These are phyloP conservation scores for Bisporella sp. DNA, from an alignment of 2,329 filamentous ascomycete species.

Conservation along the genomic window DNA sequence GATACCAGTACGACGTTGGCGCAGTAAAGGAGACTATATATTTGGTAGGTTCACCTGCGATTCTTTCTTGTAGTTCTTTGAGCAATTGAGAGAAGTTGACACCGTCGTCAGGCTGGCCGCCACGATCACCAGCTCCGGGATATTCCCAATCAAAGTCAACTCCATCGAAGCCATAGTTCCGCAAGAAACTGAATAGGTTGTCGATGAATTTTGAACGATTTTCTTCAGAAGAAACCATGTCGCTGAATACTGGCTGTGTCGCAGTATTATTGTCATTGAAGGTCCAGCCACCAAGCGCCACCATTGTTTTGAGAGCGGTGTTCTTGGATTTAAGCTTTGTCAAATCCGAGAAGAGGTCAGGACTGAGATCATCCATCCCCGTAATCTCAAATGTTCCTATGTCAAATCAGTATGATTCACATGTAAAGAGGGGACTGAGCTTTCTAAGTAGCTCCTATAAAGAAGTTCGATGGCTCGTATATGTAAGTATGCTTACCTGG, in stretches of 20 bases:
- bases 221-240: slow-evolving; percentile 25
- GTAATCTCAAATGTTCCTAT: slow-evolving; percentile 24
- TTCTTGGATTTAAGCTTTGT: not conserved
- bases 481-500: slow-evolving; percentile 17
- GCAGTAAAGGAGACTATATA: slow-evolving; percentile 34
- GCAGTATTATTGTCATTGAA: slow-evolving; percentile 4
- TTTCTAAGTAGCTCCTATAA: not conserved
- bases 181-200: slow-evolving; percentile 32
- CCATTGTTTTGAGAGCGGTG: not conserved
- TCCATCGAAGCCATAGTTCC: slow-evolving; percentile 36
- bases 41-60: not conserved
- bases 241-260: slow-evolving; percentile 1
- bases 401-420: slow-evolving; percentile 23
- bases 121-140: slow-evolving; percentile 30
- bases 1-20: slow-evolving; percentile 26
- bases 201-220: slow-evolving; percentile 31
- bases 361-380: slow-evolving; percentile 16
- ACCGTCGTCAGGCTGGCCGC: slow-evolving; percentile 30
- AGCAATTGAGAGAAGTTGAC: slow-evolving; percentile 25
- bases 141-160: slow-evolving; percentile 40
- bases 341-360: not conserved
- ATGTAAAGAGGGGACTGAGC: slow-evolving; percentile 31
- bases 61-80: not conserved
- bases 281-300: slow-evolving; percentile 3
- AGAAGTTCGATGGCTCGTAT: slow-evolving; percentile 22